Conservation (phyloP, 164 flowering plant species). For the Protea cynaroides region DNA sequence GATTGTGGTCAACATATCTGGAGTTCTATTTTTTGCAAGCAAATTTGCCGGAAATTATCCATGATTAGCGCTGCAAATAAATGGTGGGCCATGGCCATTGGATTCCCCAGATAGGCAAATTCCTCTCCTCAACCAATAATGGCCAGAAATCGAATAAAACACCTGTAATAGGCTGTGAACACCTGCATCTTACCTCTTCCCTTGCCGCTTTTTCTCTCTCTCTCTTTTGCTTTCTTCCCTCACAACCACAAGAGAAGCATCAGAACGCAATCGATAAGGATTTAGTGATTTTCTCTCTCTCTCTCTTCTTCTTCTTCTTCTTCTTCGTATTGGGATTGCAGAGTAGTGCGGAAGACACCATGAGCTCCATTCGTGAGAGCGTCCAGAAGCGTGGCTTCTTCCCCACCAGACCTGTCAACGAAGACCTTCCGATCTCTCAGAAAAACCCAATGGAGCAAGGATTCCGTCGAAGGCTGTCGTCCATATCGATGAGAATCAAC, state of each 20-base stretch:
- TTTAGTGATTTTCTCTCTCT: neutral
- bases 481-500: conserved; percentile 40
- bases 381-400: conserved; percentile 16
- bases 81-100: no score
- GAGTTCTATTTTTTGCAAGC: no score
- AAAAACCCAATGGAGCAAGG: conserved; percentile 12
- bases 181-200: conserved; percentile 10
- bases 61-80: no score
- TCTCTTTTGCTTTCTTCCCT: neutral
- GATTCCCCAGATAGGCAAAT: no score
- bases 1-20: no score
- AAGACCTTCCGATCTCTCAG: conserved; percentile 31
- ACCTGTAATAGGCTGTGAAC: conserved; percentile 26
- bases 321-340: no score
- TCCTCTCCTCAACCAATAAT: no score
- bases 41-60: no score
- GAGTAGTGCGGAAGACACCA: conserved; percentile 4
- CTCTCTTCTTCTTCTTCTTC: neutral
- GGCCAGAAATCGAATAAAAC: conserved; percentile 22
- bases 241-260: neutral
- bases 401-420: conserved; percentile 8
- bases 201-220: no score
- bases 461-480: conserved; percentile 48
- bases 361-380: conserved; percentile 20
- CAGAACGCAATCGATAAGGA: no score